Conservation (phyloP, 148 eudicot species). For the Nepenthes mirabilis region DNA sequence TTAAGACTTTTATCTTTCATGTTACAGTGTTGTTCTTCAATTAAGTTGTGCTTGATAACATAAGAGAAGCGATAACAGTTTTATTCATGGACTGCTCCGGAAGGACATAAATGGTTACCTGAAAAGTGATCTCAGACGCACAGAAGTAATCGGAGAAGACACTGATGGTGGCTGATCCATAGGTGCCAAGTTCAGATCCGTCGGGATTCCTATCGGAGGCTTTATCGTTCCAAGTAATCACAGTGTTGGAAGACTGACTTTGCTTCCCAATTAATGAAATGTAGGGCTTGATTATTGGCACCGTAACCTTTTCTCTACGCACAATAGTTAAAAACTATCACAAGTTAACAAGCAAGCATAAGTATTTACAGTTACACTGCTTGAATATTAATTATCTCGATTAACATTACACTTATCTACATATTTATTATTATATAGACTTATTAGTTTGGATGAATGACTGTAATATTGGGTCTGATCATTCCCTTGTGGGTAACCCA, state of each 20-base stretch:
- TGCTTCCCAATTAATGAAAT: constrained; percentile 66
- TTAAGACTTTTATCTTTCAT: no score
- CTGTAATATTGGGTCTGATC: no score
- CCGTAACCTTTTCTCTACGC: constrained; percentile 60
- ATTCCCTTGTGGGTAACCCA: no score
- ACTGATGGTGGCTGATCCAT: constrained; percentile 53
- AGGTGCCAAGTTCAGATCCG: constrained; percentile 56
- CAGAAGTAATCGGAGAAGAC: constrained; percentile 73
- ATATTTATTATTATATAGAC: no score
- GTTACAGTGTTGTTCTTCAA: no score
- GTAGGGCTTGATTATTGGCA: constrained; percentile 60
- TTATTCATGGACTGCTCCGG: neutral
- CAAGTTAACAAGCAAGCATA: no score
- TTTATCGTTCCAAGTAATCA: constrained; percentile 66
- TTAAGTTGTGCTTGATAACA: neutral
- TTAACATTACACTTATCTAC: no score
- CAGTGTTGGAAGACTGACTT: constrained; percentile 26
- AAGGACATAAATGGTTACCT: constrained; percentile 27
- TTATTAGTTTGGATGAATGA: no score
- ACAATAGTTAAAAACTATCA: neutral
- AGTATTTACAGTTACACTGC: no score
- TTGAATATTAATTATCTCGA: no score
- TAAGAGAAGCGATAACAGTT: neutral
- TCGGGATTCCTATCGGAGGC: constrained; percentile 44
- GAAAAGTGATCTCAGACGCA: constrained; percentile 63